Base-by-base conservation (phyloP, 148 eudicot species). In the Cornus controversa region DNA sequence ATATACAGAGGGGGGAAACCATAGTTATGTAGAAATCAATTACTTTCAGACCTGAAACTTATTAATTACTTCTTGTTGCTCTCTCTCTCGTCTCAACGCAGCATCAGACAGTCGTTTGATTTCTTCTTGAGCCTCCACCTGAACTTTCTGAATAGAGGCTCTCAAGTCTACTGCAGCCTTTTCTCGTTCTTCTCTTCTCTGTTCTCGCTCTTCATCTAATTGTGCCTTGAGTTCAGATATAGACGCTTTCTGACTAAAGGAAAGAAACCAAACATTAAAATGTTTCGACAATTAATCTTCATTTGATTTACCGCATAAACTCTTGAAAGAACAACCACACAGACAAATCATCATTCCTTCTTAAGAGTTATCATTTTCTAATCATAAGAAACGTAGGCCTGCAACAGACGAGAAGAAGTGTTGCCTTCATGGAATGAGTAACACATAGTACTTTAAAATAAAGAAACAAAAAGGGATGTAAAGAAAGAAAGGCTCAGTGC, bases 131-230 rank as follows among this genome's bases (percentile, higher is more conserved):
- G 94, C 91, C 87, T 94, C 97, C 64, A 87, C 84, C 78, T 87
- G 96, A 79, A 88, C 90, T 86, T 85, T 90, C 81, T 89, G 97
- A 70, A 91, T 75, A 34, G 96, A 84, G 73, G 82, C 77, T 86
- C 86, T 95, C 63, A 91, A 77, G 79, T 93, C 91, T 67, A 70
- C 76, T 26, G 84, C 86, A 79, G 97, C 93, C 84, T 95, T 91
- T 80, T 92, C 96, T 36, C 97, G 86, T 75, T 95, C 98, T 72
- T 91, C 90, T 86, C 88, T 93, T 84, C 97, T 95, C 79, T 90
- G 93, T 64, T 93, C 91, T 80, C 97, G 91, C 87, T 94, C 98
- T 84, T 95, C 98, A 80, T 90, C 91, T 83, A 95, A 71, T 72
- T 86, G 90, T 23, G 80, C 82, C 77, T 90, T 91, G 10, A 95